phyloP scores from a whole-genome alignment of 139 green algal species.

The Edaphochlamys debaryana region DNA sequence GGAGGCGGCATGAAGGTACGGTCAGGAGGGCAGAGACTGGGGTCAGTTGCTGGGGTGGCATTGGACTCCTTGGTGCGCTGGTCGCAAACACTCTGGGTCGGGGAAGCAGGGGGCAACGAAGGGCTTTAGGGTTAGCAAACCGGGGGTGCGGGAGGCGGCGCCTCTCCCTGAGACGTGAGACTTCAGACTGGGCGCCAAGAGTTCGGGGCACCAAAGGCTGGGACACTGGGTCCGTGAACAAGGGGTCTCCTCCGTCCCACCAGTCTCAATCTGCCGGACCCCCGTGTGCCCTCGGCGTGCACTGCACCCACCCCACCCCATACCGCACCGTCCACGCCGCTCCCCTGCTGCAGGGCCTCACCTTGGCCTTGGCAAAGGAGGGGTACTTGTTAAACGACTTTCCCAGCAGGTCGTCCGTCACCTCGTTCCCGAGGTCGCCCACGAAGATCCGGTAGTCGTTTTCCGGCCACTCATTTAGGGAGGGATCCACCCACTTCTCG shows the following conservation, averaged over 20 bases:
- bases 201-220: no score
- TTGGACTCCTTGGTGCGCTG: constrained; percentile 83
- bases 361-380: constrained; percentile 90
- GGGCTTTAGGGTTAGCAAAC: not conserved
- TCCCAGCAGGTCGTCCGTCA: constrained; percentile 87
- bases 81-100: constrained; percentile 83
- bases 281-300: no score
- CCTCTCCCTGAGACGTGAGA: no score
- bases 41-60: not conserved
- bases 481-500: constrained; percentile 80
- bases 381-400: constrained; percentile 80
- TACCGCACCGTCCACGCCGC: no score
- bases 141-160: no score
- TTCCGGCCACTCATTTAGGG: constrained; percentile 89
- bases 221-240: no score
- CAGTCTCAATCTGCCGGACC: no score
- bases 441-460: constrained; percentile 98
- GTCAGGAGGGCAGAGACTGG: not conserved
- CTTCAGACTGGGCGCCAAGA: no score
- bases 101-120: not conserved
- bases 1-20: not conserved
- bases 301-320: no score
- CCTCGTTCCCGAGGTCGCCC: constrained; percentile 94
- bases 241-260: no score
- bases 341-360: constrained; percentile 34